Conservation (phyloP, 176 grass and related monocot species). For the Thinopyrum elongatum region DNA sequence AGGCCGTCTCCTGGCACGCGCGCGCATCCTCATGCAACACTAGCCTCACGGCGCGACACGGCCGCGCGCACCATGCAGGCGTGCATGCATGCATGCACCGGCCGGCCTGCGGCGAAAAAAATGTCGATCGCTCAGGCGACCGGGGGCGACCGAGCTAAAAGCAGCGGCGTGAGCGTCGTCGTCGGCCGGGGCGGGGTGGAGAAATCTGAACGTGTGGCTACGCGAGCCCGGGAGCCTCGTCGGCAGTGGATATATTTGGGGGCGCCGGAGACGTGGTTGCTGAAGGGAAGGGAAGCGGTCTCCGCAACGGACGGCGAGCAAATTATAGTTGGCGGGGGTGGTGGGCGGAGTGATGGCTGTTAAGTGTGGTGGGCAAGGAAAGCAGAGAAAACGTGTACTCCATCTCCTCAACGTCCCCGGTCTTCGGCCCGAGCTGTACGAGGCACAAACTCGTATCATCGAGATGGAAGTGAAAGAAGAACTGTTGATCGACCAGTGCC, state of each 20-base stretch:
- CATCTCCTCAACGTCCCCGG: no score
- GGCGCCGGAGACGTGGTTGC: background rate
- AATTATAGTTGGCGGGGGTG: background rate
- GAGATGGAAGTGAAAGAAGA: no score
- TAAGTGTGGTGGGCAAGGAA: slow-evolving; percentile 8
- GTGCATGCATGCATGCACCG: slow-evolving; percentile 1
- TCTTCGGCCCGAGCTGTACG: no score
- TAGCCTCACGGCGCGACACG: background rate
- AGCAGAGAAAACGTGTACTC: no score
- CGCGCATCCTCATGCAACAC: background rate
- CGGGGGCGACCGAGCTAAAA: background rate
- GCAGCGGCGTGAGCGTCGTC: background rate
- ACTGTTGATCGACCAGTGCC: no score
- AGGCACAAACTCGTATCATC: no score
- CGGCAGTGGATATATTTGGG: background rate
- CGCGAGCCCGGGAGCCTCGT: background rate
- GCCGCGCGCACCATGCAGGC: background rate
- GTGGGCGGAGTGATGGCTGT: background rate
- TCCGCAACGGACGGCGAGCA: slow-evolving; percentile 4
- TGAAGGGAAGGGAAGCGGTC: background rate
- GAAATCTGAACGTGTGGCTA: background rate
- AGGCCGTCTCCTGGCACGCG: slow-evolving; percentile 5
- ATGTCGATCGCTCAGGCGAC: background rate
- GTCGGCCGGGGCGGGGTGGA: background rate
- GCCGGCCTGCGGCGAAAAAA: background rate